Conservation (phyloP, 2,329 filamentous ascomycete species). For the Pseudocercospora fijiensis region DNA sequence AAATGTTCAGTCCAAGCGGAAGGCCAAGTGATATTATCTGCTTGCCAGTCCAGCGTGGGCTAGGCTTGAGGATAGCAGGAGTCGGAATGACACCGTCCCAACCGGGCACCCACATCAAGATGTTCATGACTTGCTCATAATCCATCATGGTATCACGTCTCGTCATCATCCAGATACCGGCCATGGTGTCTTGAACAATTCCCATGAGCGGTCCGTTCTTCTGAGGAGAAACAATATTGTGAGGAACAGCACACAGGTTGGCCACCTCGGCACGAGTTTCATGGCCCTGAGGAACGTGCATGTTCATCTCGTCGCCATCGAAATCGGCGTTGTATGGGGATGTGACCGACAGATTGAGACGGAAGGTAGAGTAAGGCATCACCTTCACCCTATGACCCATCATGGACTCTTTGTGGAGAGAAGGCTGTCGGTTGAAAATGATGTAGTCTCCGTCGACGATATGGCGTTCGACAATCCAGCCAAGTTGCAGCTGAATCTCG, state of each 20-base stretch:
- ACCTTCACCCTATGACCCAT: constrained; percentile 98
- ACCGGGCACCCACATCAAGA: constrained; percentile 94
- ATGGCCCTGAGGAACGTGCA: constrained; percentile 97
- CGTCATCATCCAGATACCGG: constrained; percentile 95
- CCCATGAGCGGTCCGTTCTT: constrained; percentile 97
- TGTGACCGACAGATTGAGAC: constrained; percentile 94
- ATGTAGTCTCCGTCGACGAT: constrained; percentile 95
- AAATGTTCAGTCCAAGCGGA: constrained; percentile 76
- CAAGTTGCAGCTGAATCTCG: constrained; percentile 85
- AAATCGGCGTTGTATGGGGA: constrained; percentile 99
- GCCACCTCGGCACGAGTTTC: constrained; percentile 93
- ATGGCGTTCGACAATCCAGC: constrained; percentile 98
- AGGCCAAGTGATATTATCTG: constrained; percentile 94
- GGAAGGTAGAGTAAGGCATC: constrained; percentile 99
- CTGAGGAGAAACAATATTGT: constrained; percentile 97
- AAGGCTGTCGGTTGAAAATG: constrained; percentile 99
- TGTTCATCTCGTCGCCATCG: constrained; percentile 99
- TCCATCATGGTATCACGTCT: constrained; percentile 87
- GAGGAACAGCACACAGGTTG: constrained; percentile 94
- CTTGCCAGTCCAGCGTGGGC: constrained; percentile 95
- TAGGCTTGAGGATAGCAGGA: constrained; percentile 90
- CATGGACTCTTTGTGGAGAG: constrained; percentile 99
- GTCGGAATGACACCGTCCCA: constrained; percentile 95
- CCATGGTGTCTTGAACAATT: constrained; percentile 97
- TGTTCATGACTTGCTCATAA: constrained; percentile 91